These are phyloP conservation scores for Oidium heveae DNA, from an alignment of 2,329 filamentous ascomycete genomes.

Conservation along the genomic window DNA sequence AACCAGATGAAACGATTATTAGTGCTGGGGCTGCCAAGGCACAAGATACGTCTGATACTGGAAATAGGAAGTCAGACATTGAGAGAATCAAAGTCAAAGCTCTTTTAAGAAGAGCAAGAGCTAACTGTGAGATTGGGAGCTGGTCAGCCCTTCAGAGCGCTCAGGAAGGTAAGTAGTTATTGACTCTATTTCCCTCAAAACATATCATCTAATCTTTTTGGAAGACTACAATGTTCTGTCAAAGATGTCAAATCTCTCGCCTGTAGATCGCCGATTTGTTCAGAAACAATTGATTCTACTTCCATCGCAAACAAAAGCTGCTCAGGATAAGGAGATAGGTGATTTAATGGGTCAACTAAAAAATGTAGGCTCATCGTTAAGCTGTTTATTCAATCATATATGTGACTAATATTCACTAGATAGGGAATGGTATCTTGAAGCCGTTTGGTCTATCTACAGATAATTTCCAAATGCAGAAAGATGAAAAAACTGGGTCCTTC, in stretches of 20 bases:
- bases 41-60: constrained; percentile 18
- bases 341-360: constrained; percentile 98
- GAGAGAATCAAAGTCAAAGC: constrained; percentile 60
- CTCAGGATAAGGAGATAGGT: constrained; percentile 66
- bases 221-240: constrained; percentile 48
- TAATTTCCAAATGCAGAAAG: constrained; percentile 84
- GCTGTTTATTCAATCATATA: no score
- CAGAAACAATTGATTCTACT: constrained; percentile 37
- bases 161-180: constrained; percentile 20
- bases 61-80: constrained; percentile 17
- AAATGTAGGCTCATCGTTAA: constrained; percentile 24
- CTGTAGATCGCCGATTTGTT: constrained; percentile 42
- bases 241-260: constrained; percentile 31
- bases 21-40: constrained; percentile 18
- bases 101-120: constrained; percentile 26
- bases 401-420: constrained; percentile 14
- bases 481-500: constrained; percentile 73
- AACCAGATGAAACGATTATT: constrained; percentile 18
- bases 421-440: constrained; percentile 78
- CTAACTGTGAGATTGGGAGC: constrained; percentile 38
- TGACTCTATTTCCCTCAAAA: not conserved
- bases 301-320: constrained; percentile 43
- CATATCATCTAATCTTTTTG: not conserved
- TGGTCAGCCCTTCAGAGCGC: constrained; percentile 65
- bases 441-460: constrained; percentile 86